Evolutionary conservation across 2,329 filamentous ascomycete species (phyloP), one percentile per base, ranked within the genome.

Genomic region (Trichoderma sp.): DNA sequence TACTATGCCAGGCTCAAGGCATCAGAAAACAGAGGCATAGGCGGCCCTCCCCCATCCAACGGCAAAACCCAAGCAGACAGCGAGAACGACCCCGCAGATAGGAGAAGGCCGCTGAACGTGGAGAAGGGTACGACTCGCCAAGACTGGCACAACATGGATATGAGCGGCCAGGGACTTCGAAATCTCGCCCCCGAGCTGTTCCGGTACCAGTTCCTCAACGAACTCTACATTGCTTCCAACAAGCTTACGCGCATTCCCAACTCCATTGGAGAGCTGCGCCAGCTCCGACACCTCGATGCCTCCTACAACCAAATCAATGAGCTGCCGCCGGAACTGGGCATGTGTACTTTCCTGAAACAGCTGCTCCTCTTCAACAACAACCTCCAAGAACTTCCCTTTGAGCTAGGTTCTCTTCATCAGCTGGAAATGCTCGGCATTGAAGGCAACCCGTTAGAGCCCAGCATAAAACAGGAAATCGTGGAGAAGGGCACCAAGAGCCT

Each of bases 211-310:
- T 98, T 99, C 79, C 84, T 99, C 68, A 92, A 92, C 73, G 95
- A 96, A 80, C 87, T 99, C 34, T 97, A 97, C 79, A 89, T 99
- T 71, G 94, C 94, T 74, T 95, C 94, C 73, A 99, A 99, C 84
- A 94, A 94, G 78, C 86, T 99, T 69, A 89, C 89, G 32, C 85
- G 86, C 56, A 83, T 99, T n/a, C 94, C 95, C 14, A 83, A 91
- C 46, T 85, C 89, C 26, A 93, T 99, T 77, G 94, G 96, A 49
- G 87, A 91, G 74, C 84, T 99, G 72, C 90, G 94, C 72, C 90
- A 91, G 72, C 83, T 99, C 59, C 91, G 89, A 43, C 87, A 94
- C 75, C 86, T 99, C 59, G 95, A 99, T 79, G 86, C 94, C 3
- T 98, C 96, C 0, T 89, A 91, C 81, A 99, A 99, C 79, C 88